These are phyloP conservation scores for Boletus subcaerulescens DNA, from an alignment of 768 basidiomycete genomes.

Conservation along the genomic window DNA sequence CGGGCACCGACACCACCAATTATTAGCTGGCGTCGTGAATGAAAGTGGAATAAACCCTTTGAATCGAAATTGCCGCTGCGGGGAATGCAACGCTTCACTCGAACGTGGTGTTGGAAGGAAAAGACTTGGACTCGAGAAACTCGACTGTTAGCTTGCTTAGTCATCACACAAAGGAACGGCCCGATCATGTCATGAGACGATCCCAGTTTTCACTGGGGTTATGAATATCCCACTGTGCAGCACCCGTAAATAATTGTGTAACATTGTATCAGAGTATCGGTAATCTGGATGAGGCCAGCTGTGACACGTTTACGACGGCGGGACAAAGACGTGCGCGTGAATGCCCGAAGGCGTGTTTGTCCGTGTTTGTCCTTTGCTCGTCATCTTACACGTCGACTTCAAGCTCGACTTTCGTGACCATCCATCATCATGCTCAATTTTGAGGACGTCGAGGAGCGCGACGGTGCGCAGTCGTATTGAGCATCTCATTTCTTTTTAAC, in stretches of 20 bases:
- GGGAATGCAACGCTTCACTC: background rate
- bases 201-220: too few relatives aligned
- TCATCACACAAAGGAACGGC: background rate
- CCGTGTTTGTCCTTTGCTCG: constrained; percentile 15
- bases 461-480: constrained; percentile 53
- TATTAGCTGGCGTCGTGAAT: background rate
- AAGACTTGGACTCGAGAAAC: background rate
- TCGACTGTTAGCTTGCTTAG: constrained; percentile 11
- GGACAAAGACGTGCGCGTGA: too few relatives aligned
- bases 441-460: constrained; percentile 96
- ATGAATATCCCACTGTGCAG: too few relatives aligned
- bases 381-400: constrained; percentile 28
- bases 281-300: too few relatives aligned
- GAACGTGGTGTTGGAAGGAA: constrained; percentile 1
- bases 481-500: background rate
- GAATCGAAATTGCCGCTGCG: background rate
- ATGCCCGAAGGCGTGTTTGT: constrained; percentile 7
- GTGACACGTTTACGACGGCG: too few relatives aligned
- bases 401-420: constrained; percentile 16
- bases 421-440: constrained; percentile 66
- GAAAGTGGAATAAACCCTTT: background rate
- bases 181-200: too few relatives aligned
- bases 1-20: constrained; percentile 2
- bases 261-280: too few relatives aligned
- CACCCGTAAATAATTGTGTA: too few relatives aligned